Percentiles rank a stretch among this genome's conserved stretches.
Evolutionary conservation across 257 asterid species (phyloP).

Genomic region (Penstemon barbatus): DNA sequence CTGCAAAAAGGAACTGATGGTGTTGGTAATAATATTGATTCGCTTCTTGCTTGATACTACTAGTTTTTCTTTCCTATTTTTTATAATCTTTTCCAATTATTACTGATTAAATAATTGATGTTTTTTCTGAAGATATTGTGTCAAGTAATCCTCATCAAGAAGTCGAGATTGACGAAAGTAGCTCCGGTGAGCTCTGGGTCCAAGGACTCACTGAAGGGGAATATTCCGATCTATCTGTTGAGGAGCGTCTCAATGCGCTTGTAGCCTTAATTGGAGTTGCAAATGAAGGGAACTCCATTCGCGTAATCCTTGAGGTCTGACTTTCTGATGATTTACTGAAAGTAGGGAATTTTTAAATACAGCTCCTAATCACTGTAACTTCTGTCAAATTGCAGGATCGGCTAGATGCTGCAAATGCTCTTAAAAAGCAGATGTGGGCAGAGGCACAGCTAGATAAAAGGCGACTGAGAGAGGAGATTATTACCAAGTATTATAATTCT

Average conservation of each 20-base stretch:
- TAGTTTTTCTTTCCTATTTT: not conserved
- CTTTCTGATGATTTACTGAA: not conserved
- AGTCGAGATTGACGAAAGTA: slow-evolving; percentile 87
- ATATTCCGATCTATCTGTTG: slow-evolving; percentile 86
- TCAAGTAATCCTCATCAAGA: slow-evolving; percentile 50
- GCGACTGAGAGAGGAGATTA: slow-evolving; percentile 77
- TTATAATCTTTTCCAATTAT: slow-evolving; percentile 10
- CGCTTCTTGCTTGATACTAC: slow-evolving; percentile 8
- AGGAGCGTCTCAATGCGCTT: slow-evolving; percentile 95
- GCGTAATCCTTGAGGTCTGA: slow-evolving; percentile 68
- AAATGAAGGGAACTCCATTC: slow-evolving; percentile 94
- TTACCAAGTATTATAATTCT: slow-evolving; percentile 57
- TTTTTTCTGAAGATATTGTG: slow-evolving; percentile 19
- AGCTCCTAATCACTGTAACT: slow-evolving; percentile 13
- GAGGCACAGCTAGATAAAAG: slow-evolving; percentile 92
- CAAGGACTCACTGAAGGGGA: slow-evolving; percentile 97
- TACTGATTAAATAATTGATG: slow-evolving; percentile 22
- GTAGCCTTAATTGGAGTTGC: slow-evolving; percentile 83
- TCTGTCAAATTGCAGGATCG: slow-evolving; percentile 70
- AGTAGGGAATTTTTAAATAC: slow-evolving; percentile 6
- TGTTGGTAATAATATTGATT: slow-evolving; percentile 43
- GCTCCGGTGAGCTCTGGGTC: slow-evolving; percentile 89
- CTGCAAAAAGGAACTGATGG: slow-evolving; percentile 40
- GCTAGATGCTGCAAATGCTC: slow-evolving; percentile 84
- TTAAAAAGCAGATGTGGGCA: slow-evolving; percentile 98